A percentile compares a stretch with the other conserved stretches of the same genome.
Conservation (phyloP, 2,329 filamentous ascomycete species). For the Colletotrichum spaethianum region DNA sequence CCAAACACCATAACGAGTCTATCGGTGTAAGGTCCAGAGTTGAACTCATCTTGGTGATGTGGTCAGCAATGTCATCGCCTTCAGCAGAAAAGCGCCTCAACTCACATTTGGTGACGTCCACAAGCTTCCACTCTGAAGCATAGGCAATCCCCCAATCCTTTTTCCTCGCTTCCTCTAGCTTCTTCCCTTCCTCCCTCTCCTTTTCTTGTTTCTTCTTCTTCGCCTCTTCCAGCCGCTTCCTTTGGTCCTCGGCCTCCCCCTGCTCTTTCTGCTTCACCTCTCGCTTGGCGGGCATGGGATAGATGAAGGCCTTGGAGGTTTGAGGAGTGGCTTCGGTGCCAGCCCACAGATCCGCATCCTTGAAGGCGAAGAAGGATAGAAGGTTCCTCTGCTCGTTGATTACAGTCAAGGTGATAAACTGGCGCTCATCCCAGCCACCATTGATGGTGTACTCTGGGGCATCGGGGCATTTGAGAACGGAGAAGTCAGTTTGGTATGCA, state of each 20-base stretch:
- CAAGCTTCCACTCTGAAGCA: slow-evolving; percentile 33
- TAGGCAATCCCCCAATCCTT: slow-evolving; percentile 16
- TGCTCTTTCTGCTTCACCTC: background rate
- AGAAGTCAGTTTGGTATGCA: slow-evolving; percentile 19
- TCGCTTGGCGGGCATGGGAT: slow-evolving; percentile 10
- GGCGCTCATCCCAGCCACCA: slow-evolving; percentile 27
- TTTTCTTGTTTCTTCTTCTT: background rate
- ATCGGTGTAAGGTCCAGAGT: background rate
- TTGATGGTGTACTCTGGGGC: slow-evolving; percentile 8
- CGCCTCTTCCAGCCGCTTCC: background rate
- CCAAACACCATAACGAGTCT: background rate
- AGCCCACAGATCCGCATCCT: background rate
- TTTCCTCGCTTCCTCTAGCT: background rate
- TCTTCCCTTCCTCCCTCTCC: background rate
- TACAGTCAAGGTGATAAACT: background rate
- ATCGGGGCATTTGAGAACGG: background rate
- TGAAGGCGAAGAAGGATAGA: slow-evolving; percentile 14
- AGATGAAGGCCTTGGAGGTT: background rate
- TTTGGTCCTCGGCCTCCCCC: background rate
- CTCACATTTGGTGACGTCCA: slow-evolving; percentile 39
- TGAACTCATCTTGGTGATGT: background rate
- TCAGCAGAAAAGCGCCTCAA: background rate
- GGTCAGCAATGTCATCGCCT: background rate
- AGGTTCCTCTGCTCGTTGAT: slow-evolving; percentile 9
- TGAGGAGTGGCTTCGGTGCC: background rate